Conservation (phyloP, 495 filamentous ascomycete species). For the Neurospora sp. region DNA sequence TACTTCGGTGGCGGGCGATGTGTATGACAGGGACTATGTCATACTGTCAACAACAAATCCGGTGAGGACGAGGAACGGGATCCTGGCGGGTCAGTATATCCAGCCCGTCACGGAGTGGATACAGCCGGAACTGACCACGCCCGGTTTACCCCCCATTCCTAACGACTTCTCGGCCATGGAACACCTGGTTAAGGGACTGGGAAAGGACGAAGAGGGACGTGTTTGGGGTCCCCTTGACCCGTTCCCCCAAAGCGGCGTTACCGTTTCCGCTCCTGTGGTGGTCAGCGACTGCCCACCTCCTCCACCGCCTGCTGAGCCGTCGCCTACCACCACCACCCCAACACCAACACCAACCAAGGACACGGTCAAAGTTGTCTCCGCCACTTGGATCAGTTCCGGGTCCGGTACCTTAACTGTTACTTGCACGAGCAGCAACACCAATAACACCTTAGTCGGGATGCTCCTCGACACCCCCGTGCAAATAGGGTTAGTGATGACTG, state of each 20-base stretch:
- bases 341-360: not conserved
- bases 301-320: too few species aligned
- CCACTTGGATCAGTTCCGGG: constrained; percentile 10
- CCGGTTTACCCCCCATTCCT: constrained; percentile 8
- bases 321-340: not conserved
- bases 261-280: too few species aligned
- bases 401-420: constrained; percentile 10
- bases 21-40: constrained; percentile 30
- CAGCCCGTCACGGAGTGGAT: constrained; percentile 32
- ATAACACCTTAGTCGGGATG: constrained; percentile 20
- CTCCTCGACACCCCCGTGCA: constrained; percentile 22
- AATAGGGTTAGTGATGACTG: not conserved
- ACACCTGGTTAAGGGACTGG: constrained; percentile 11
- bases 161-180: constrained; percentile 7
- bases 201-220: constrained; percentile 8
- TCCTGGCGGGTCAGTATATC: constrained; percentile 29
- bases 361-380: constrained; percentile 1
- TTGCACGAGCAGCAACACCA: constrained; percentile 17
- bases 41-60: not conserved
- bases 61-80: constrained; percentile 23
- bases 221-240: constrained; percentile 12
- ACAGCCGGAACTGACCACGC: constrained; percentile 10
- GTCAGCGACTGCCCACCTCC: too few species aligned
- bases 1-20: constrained; percentile 17
- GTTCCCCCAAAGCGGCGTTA: too few species aligned